Conservation (phyloP, 148 eudicot species). For the Talinum fruticosum region DNA sequence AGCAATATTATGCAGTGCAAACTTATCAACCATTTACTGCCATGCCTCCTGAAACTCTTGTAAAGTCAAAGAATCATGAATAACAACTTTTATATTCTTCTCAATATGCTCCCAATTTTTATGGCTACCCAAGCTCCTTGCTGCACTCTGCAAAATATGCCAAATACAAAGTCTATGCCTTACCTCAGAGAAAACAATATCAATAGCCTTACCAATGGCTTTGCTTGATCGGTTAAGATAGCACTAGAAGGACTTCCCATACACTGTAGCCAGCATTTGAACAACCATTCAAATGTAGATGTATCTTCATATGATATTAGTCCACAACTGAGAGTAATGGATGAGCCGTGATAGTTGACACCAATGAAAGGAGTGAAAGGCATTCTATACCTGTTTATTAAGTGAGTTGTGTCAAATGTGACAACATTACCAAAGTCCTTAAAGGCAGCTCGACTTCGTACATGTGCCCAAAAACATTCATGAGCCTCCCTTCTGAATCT, state of each 20-base stretch:
- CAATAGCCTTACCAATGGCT: not conserved
- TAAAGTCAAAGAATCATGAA: too few species aligned
- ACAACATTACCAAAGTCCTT: constrained; percentile 1
- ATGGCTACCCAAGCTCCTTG: too few species aligned
- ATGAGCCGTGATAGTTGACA: not conserved
- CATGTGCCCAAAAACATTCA: not conserved
- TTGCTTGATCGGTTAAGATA: not conserved
- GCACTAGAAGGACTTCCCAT: not conserved
- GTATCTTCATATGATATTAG: not conserved
- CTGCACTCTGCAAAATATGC: not conserved
- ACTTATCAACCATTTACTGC: too few species aligned
- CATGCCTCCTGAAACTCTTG: too few species aligned
- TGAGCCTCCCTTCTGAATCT: not conserved
- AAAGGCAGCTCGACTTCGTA: not conserved
- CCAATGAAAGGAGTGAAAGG: constrained; percentile 1
- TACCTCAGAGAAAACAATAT: not conserved
- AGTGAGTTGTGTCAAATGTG: not conserved
- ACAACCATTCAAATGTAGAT: not conserved
- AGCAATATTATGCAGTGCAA: too few species aligned
- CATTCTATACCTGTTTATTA: not conserved
- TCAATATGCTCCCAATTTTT: too few species aligned
- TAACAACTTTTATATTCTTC: too few species aligned
- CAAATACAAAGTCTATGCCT: not conserved
- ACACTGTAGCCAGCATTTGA: not conserved
- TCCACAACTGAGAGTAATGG: not conserved